phyloP scores from a whole-genome alignment of 352 stramenopile genomes.

The Globisporangium rhizosaccharum region DNA sequence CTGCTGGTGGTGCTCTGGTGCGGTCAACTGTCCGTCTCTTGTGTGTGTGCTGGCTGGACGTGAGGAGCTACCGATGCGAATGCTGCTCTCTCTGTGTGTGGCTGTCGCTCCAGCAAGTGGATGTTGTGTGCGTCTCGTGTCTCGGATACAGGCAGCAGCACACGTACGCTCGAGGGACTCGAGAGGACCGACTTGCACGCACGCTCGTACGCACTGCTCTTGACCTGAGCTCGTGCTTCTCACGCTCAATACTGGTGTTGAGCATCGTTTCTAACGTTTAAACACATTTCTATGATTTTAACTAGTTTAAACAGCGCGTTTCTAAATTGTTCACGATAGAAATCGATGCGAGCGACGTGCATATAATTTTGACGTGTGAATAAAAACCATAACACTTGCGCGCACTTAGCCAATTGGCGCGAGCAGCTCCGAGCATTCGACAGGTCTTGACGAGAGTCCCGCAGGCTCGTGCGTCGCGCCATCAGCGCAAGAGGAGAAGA shows the following conservation, averaged over 20 bases:
- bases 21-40: background rate
- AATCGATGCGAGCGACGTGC: too few relatives aligned
- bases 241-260: background rate
- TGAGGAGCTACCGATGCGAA: too few relatives aligned
- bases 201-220: too few relatives aligned
- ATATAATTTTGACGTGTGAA: background rate
- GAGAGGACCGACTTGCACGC: too few relatives aligned
- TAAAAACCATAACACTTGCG: background rate
- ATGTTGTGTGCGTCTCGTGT: too few relatives aligned
- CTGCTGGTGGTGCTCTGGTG: conserved; percentile 16
- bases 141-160: background rate
- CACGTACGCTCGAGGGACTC: background rate
- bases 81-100: background rate
- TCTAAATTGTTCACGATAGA: too few relatives aligned
- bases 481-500: background rate
- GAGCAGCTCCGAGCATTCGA: background rate
- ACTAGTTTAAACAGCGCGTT: too few relatives aligned
- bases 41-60: background rate
- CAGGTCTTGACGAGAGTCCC: background rate
- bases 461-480: background rate
- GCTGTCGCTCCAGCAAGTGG: background rate
- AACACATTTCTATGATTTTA: too few relatives aligned
- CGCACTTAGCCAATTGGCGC: background rate
- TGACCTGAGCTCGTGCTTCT: too few relatives aligned
- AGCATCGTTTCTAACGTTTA: background rate